These are phyloP conservation scores for Papiliotrema laurentii DNA, from an alignment of 1,284 basidiomycete genomes.

Conservation along the genomic window DNA sequence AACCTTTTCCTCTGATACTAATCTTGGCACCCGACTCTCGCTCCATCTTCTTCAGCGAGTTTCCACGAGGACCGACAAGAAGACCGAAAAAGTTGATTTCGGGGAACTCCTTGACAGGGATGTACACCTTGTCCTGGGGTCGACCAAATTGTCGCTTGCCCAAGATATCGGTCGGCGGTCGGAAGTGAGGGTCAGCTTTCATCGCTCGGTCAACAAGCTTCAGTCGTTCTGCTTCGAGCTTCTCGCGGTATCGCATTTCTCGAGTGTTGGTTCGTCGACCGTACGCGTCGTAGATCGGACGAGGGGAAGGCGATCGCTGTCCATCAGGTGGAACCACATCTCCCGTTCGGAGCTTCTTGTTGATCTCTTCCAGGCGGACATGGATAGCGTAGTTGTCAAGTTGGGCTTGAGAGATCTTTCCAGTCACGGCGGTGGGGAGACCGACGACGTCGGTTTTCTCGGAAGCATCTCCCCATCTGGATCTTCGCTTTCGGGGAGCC, in stretches of 20 bases:
- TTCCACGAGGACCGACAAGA: slow-evolving; percentile 95
- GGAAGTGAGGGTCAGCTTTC: slow-evolving; percentile 96
- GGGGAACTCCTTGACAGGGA: slow-evolving; percentile 98
- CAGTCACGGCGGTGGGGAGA: slow-evolving; percentile 84
- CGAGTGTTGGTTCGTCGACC: slow-evolving; percentile 97
- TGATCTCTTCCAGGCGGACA: slow-evolving; percentile 93
- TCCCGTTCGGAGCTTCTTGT: slow-evolving; percentile 85
- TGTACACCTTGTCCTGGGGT: slow-evolving; percentile 96
- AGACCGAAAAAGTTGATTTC: slow-evolving; percentile 99
- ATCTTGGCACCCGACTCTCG: slow-evolving; percentile 97
- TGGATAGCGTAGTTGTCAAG: slow-evolving; percentile 95
- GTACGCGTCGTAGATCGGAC: slow-evolving; percentile 93
- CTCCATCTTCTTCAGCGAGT: slow-evolving; percentile 99
- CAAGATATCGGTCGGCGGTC: slow-evolving; percentile 77
- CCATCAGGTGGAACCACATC: slow-evolving; percentile 94
- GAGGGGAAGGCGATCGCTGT: slow-evolving; percentile 91
- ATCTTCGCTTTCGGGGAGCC: slow-evolving; percentile 83
- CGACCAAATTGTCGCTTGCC: slow-evolving; percentile 86
- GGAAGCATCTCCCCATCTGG: slow-evolving; percentile 86
- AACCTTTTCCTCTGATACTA: slow-evolving; percentile 95
- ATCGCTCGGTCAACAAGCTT: slow-evolving; percentile 89
- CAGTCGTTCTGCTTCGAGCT: slow-evolving; percentile 94
- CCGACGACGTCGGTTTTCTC: slow-evolving; percentile 77
- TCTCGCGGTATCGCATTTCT: slow-evolving; percentile 95
- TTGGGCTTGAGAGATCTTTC: slow-evolving; percentile 85